Evolutionary conservation across 352 stramenopile species (phyloP).

Genomic region (Globisporangium radiosum): DNA sequence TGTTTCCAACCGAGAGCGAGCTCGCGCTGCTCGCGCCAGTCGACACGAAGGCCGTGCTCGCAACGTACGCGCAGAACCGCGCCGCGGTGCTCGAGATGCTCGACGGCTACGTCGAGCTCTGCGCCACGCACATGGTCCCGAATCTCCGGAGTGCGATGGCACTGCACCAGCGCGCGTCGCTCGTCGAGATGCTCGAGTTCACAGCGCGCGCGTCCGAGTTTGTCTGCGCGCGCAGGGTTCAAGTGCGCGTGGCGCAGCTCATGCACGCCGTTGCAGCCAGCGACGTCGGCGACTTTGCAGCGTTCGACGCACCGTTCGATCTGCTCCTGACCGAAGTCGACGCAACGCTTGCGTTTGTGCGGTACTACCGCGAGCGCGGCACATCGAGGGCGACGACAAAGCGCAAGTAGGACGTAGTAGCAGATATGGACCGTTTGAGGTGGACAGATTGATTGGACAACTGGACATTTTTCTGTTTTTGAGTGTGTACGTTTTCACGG

Average conservation of each 20-base stretch:
- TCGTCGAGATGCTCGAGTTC: slow-evolving; percentile 69
- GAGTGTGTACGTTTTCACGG: too few relatives aligned
- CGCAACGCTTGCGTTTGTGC: slow-evolving; percentile 26
- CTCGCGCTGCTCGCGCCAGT: slow-evolving; percentile 51
- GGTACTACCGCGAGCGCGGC: slow-evolving; percentile 26
- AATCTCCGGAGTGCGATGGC: slow-evolving; percentile 32
- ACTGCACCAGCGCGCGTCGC: slow-evolving; percentile 28
- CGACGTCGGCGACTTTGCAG: slow-evolving; percentile 37
- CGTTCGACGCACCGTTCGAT: slow-evolving; percentile 15
- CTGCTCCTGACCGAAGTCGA: slow-evolving; percentile 26
- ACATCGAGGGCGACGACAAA: slow-evolving; percentile 20
- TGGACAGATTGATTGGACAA: not conserved
- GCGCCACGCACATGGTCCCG: slow-evolving; percentile 40
- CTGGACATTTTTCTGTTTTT: too few relatives aligned
- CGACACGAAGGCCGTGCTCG: slow-evolving; percentile 43
- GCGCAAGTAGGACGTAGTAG: not conserved
- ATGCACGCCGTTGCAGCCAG: slow-evolving; percentile 49
- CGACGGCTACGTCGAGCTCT: slow-evolving; percentile 54
- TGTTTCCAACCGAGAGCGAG: slow-evolving; percentile 46
- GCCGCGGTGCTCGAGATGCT: slow-evolving; percentile 63
- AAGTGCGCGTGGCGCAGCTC: slow-evolving; percentile 55
- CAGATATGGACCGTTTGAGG: not conserved
- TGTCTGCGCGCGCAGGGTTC: slow-evolving; percentile 54
- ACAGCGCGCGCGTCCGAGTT: slow-evolving; percentile 59
- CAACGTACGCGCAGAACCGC: slow-evolving; percentile 59